These are phyloP conservation scores for Dendrobium catenatum DNA, from an alignment of 106 monocot genomes.

Conservation along the genomic window DNA sequence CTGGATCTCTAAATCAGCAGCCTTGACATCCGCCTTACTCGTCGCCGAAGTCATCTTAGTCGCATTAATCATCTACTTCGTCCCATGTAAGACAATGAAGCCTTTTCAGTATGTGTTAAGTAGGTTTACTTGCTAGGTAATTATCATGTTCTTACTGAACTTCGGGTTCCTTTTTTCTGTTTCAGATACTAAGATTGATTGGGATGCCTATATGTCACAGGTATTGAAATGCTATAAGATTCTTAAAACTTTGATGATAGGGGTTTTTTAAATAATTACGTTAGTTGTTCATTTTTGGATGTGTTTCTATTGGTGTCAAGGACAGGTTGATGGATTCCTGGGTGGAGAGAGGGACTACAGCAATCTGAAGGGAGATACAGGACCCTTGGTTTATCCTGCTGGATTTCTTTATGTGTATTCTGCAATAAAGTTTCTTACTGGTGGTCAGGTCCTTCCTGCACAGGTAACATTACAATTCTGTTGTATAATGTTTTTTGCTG, in stretches of 20 bases:
- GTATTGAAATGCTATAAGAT: constrained; percentile 19
- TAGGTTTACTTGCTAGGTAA: not conserved
- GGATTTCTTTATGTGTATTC: constrained; percentile 92
- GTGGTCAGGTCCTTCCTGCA: constrained; percentile 72
- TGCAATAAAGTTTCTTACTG: constrained; percentile 67
- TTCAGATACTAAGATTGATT: constrained; percentile 99
- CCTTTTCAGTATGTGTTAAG: not conserved
- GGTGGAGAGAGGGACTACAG: constrained; percentile 91
- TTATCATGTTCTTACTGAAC: not conserved
- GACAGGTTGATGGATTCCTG: constrained; percentile 89
- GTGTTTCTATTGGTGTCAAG: not conserved
- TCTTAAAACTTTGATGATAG: not conserved
- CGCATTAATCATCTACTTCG: constrained; percentile 67
- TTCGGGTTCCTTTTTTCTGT: not conserved
- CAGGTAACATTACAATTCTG: constrained; percentile 42
- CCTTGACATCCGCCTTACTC: constrained; percentile 34
- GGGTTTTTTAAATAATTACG: not conserved
- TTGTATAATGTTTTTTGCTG: not conserved
- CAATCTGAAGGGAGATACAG: constrained; percentile 87
- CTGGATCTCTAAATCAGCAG: constrained; percentile 12
- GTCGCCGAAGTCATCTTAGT: constrained; percentile 58
- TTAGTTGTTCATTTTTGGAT: not conserved
- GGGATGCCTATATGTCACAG: constrained; percentile 99
- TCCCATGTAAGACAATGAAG: constrained; percentile 60
- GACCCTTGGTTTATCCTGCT: constrained; percentile 92